phyloP scores from a whole-genome alignment of 179 eudicot species.

The Silene vulgaris region DNA sequence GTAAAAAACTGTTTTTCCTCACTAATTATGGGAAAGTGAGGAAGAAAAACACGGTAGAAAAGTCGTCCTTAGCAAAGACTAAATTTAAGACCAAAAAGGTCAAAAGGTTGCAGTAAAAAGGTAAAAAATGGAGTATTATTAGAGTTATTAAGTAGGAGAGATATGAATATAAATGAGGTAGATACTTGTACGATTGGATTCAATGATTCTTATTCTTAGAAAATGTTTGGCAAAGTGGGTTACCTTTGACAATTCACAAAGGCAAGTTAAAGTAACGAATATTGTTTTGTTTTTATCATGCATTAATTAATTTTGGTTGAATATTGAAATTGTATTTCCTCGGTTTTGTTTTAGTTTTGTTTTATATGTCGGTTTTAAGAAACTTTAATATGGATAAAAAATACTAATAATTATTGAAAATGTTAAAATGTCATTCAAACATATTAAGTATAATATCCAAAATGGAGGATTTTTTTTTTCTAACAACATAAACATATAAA shows the following conservation, averaged over 20 bases:
- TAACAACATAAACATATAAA: too few relatives aligned
- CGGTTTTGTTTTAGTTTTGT: too few relatives aligned
- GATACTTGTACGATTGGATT: constrained; percentile 7
- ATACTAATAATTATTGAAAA: too few relatives aligned
- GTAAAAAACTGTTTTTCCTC: too few relatives aligned
- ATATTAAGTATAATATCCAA: too few relatives aligned
- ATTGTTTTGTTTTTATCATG: too few relatives aligned
- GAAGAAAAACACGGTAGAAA: constrained; percentile 12
- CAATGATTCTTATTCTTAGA: neutral
- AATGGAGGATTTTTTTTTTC: too few relatives aligned
- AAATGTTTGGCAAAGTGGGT: neutral
- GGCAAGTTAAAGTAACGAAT: constrained; percentile 22
- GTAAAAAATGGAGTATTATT: neutral
- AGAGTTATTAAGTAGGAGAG: neutral
- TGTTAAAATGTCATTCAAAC: too few relatives aligned
- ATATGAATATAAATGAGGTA: neutral
- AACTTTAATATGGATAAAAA: too few relatives aligned
- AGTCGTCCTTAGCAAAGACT: constrained; percentile 10
- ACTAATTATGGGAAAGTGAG: neutral
- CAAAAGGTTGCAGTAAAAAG: constrained; percentile 1
- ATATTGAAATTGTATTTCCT: too few relatives aligned
- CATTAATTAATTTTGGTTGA: too few relatives aligned
- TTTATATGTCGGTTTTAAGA: too few relatives aligned
- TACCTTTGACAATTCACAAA: constrained; percentile 9
- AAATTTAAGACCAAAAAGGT: constrained; percentile 3